Conservation (phyloP, 2,329 filamentous ascomycete species). For the Lasiodiplodia hormozganensis region DNA sequence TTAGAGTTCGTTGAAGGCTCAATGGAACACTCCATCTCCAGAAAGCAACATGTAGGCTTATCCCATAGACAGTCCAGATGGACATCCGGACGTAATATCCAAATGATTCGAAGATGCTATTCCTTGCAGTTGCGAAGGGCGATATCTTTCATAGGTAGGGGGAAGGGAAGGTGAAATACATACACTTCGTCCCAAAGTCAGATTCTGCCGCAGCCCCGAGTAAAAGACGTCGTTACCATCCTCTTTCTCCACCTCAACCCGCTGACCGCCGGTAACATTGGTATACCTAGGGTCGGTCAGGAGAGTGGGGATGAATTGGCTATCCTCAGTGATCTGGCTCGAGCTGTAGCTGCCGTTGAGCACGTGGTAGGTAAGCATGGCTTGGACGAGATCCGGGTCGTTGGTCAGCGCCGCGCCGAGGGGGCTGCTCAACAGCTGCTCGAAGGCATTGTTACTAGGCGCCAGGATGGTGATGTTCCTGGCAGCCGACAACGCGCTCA, state of each 20-base stretch:
- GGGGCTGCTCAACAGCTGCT: constrained; percentile 47
- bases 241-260: constrained; percentile 55
- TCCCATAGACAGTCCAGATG: no score
- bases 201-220: constrained; percentile 59
- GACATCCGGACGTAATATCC: no score
- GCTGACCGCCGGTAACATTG: constrained; percentile 67
- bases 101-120: no score
- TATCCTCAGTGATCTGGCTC: constrained; percentile 44
- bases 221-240: constrained; percentile 57
- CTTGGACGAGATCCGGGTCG: constrained; percentile 50
- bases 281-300: constrained; percentile 60
- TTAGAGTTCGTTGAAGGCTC: neutral
- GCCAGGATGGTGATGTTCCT: constrained; percentile 66
- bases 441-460: constrained; percentile 61
- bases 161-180: constrained; percentile 33
- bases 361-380: constrained; percentile 63
- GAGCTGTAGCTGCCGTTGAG: constrained; percentile 59
- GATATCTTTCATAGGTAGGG: neutral
- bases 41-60: no score
- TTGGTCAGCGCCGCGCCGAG: constrained; percentile 37
- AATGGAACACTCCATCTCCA: no score
- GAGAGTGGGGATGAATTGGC: constrained; percentile 56
- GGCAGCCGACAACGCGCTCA: constrained; percentile 46
- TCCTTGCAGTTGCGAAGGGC: neutral
- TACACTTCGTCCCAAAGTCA: constrained; percentile 59